Percentiles rank a stretch among this genome's conserved stretches.
Conservation (phyloP, 2,329 filamentous ascomycete genomes). For the Tricladium varicosporioides region DNA sequence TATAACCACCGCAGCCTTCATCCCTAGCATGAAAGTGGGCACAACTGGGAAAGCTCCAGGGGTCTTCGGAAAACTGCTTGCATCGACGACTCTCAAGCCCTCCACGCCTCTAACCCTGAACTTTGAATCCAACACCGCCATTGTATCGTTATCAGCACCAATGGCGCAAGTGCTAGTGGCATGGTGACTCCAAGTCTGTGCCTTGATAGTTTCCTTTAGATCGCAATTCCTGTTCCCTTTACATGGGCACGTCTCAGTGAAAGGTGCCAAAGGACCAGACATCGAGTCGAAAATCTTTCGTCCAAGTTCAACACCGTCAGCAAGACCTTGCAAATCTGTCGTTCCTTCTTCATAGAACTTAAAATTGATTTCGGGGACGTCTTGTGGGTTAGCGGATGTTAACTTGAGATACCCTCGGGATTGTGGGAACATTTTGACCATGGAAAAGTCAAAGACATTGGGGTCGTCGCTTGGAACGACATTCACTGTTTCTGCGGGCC, state of each 20-base stretch:
- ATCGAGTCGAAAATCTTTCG: slow-evolving; percentile 38
- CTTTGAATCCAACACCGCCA: slow-evolving; percentile 42
- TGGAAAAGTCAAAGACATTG: slow-evolving; percentile 10
- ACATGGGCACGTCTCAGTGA: slow-evolving; percentile 42
- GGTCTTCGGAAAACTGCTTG: slow-evolving; percentile 47
- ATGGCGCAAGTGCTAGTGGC: slow-evolving; percentile 51
- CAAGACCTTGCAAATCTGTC: slow-evolving; percentile 17
- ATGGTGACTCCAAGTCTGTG: slow-evolving; percentile 56
- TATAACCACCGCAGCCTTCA: not conserved
- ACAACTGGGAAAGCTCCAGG: not conserved
- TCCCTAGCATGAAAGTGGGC: not conserved
- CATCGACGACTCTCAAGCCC: slow-evolving; percentile 57
- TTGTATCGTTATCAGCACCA: slow-evolving; percentile 47
- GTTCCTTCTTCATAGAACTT: slow-evolving; percentile 48
- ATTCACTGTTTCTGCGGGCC: slow-evolving; percentile 38
- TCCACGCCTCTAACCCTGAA: slow-evolving; percentile 36
- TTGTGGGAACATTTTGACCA: slow-evolving; percentile 56
- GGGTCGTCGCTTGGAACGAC: slow-evolving; percentile 41
- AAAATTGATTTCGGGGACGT: slow-evolving; percentile 61
- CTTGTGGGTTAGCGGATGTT: slow-evolving; percentile 58
- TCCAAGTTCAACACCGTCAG: slow-evolving; percentile 15
- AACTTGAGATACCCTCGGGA: slow-evolving; percentile 64
- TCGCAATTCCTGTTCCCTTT: slow-evolving; percentile 36
- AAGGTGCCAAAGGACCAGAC: slow-evolving; percentile 39
- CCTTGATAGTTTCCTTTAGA: slow-evolving; percentile 46